Evolutionary conservation across 2,329 filamentous ascomycete species (phyloP).

Genomic region (Nigrospora sphaerica): DNA sequence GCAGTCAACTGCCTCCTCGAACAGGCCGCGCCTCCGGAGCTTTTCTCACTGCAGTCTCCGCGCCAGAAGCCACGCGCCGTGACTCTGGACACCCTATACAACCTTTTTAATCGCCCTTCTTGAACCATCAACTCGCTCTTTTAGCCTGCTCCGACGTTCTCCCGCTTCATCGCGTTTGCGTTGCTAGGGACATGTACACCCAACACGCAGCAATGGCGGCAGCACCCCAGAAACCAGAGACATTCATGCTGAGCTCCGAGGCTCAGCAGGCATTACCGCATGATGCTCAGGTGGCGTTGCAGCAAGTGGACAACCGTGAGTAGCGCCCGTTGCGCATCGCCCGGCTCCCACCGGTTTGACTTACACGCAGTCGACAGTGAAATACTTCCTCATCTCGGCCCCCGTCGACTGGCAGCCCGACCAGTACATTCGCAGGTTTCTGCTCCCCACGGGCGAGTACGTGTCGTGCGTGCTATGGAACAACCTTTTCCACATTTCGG

Average conservation of each 20-base stretch:
- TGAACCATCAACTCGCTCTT: conserved; percentile 7
- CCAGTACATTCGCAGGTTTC: conserved; percentile 92
- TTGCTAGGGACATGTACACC: conserved; percentile 59
- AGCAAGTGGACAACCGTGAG: conserved; percentile 92
- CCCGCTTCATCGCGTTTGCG: conserved; percentile 8
- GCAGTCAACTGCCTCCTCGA: conserved; percentile 4
- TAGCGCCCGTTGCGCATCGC: neutral
- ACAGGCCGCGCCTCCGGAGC: conserved; percentile 18
- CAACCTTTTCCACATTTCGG: conserved; percentile 98
- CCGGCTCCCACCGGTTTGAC: conserved; percentile 9
- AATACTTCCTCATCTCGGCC: conserved; percentile 98
- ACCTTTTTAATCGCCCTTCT: neutral
- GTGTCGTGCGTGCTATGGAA: conserved; percentile 98
- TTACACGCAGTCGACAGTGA: conserved; percentile 52
- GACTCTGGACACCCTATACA: too few relatives aligned
- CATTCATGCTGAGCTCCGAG: conserved; percentile 96
- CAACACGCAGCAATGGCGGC: conserved; percentile 77
- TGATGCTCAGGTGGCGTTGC: conserved; percentile 92
- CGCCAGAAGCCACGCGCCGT: neutral
- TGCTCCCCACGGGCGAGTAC: conserved; percentile 95
- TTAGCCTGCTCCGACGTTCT: conserved; percentile 4
- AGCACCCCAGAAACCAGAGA: conserved; percentile 92
- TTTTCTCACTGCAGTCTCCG: neutral
- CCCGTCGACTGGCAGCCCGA: conserved; percentile 96
- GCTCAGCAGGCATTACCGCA: conserved; percentile 93